Base-by-base conservation (phyloP, 164 flowering plant species). In the Taxillus chinensis region DNA sequence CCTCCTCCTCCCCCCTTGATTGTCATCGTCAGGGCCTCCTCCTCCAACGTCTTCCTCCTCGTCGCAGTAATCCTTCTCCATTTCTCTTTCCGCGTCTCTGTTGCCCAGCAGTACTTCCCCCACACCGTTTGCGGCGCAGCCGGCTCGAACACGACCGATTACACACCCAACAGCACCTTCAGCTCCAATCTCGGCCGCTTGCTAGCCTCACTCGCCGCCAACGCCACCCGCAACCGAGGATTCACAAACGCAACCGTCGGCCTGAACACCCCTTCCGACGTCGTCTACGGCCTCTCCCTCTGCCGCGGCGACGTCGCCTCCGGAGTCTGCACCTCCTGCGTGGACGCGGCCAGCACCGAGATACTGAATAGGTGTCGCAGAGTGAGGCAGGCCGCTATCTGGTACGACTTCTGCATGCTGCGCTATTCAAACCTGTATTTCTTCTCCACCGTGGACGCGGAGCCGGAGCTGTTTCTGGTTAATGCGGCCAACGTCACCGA, bases 251-350 rank as follows among this genome's bases (percentile, higher is more conserved):
- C 59, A 41, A 49, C 64, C 8, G 59, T 14, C 3, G 72, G 70
- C 4, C 70, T 67, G 14, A 17, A 27, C 5, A 40, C n/a, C 45
- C 42, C 57, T 10, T 37, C 51, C 46, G 65, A 64, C 15, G 14
- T 3, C 7, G 66, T 38, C 45, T 41, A 69, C 55, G 73, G 64
- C 16, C 27, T 66, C 38, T 60, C 37, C 12, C 64, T 65, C 48
- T 73, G 76, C 58, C 46, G 70, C 4, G 73, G 65, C 12, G 76
- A 65, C 41, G 38, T 62, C 15, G 16, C 17, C 10, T n/a, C 17
- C 7, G 52, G 46, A 2, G 9, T 4, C 5, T 71, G 77, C 45
- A 56, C 41, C 0, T 7, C 8, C 4, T 74, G 74, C 50, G 59
- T 70, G 9, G 7, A 9, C 2, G 15, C 8, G 0, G 64, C 69